Evolutionary conservation across 2,329 filamentous ascomycete species (phyloP).

Genomic region (Stagonosporopsis tanaceti): DNA sequence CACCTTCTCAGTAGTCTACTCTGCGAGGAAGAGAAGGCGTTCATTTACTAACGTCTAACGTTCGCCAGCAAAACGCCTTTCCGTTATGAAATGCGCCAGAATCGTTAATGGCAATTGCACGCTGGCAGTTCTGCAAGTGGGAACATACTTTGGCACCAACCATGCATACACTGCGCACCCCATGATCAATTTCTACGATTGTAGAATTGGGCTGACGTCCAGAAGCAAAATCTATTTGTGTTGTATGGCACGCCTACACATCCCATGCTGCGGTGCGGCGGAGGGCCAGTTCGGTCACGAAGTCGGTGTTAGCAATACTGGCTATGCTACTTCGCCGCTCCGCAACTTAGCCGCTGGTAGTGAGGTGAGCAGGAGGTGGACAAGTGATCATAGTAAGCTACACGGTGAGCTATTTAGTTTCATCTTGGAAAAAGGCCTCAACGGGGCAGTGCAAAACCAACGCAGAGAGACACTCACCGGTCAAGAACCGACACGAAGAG

Average conservation of each 20-base stretch:
- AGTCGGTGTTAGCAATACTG: neutral
- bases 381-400: conserved; percentile 4
- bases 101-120: neutral
- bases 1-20: no score
- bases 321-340: conserved; percentile 7
- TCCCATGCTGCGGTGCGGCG: conserved; percentile 3
- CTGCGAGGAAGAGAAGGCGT: no score
- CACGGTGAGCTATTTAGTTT: conserved; percentile 7
- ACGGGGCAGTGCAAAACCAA: conserved; percentile 14
- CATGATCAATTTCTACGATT: neutral
- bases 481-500: conserved; percentile 15
- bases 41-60: no score
- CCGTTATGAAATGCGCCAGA: no score
- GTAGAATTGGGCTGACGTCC: neutral
- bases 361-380: neutral
- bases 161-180: neutral
- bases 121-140: no score
- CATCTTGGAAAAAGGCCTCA: conserved; percentile 6
- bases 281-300: neutral
- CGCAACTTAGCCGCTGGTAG: neutral
- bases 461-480: conserved; percentile 11
- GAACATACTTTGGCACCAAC: neutral
- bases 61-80: no score
- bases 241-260: neutral
- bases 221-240: neutral